Base-by-base conservation (phyloP, 139 green algal species). In the Pseudopediastrum boryanum region DNA sequence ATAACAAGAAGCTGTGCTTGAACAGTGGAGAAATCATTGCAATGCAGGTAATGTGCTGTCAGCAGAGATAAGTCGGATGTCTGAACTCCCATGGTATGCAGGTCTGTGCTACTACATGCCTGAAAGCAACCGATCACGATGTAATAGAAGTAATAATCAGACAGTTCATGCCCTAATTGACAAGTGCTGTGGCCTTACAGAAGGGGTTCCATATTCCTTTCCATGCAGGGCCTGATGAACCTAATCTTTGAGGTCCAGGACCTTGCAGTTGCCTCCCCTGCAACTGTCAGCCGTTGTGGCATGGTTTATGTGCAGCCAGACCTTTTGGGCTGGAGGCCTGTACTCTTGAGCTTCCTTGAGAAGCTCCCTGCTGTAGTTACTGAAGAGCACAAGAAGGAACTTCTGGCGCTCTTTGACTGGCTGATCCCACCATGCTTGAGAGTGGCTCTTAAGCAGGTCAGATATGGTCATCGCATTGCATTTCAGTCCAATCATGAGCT, bases 1-100 rank as follows among this genome's bases (percentile, higher is more conserved):
- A 96, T 87, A 96, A 96, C 87, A 93, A 93, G 64, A 96, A 95
- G 86, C 87, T 96, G 44, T 96, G 92, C 74, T 78, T 96, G 62
- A 88, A 88, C 56, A 94, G 91, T 81, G 85, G 78, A 51, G 92
- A 96, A 82, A 95, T 96, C 84, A 95, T 96, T 71, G 82, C 89
- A 51, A 96, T 96, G 92, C 89, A 82, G 69, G 39, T 64, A 43
- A 89, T 86, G 52, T n/a, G n/a, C n/a, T n/a, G n/a, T n/a, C n/a
- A n/a, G n/a, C n/a, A n/a, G n/a, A n/a, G n/a, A n/a, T n/a, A n/a
- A n/a, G n/a, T n/a, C n/a, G n/a, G n/a, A n/a, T n/a, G n/a, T n/a
- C n/a, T n/a, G n/a, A n/a, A n/a, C n/a, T n/a, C n/a, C n/a, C n/a
- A n/a, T n/a, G n/a, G n/a, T n/a, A n/a, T n/a, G n/a, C n/a, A n/a